These are phyloP conservation scores for Epichloe glyceriae DNA, from an alignment of 2,329 filamentous ascomycete genomes.

Conservation along the genomic window DNA sequence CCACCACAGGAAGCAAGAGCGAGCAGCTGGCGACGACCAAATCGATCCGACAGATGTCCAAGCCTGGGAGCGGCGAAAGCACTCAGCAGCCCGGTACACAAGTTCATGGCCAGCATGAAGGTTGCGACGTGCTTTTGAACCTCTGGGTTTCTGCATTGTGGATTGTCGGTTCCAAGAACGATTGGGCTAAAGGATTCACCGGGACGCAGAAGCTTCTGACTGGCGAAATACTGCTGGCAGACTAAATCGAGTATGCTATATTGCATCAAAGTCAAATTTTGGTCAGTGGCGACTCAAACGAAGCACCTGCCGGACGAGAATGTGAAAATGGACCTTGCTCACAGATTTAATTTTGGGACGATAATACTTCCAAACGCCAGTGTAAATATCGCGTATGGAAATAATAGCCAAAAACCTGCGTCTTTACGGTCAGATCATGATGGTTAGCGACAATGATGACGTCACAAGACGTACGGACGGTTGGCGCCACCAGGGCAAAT, in stretches of 20 bases:
- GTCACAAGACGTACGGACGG: constrained; percentile 40
- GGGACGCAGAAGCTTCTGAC: constrained; percentile 46
- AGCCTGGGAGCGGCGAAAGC: constrained; percentile 73
- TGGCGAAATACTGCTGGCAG: constrained; percentile 69
- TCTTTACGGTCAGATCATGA: constrained; percentile 10
- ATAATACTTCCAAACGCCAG: constrained; percentile 76
- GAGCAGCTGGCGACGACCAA: constrained; percentile 66
- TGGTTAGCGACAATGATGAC: neutral
- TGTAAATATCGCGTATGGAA: constrained; percentile 68
- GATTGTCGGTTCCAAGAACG: constrained; percentile 55
- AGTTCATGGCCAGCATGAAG: constrained; percentile 64
- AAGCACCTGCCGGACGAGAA: neutral
- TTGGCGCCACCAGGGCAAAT: constrained; percentile 46
- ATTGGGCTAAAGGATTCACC: constrained; percentile 33
- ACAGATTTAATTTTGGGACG: constrained; percentile 77
- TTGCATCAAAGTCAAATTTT: no score
- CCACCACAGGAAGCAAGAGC: constrained; percentile 62
- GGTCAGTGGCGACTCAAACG: neutral
- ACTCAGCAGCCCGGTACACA: constrained; percentile 64
- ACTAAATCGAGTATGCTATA: constrained; percentile 62
- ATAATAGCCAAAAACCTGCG: constrained; percentile 70
- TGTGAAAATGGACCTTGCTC: constrained; percentile 14
- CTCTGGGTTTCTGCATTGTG: constrained; percentile 66
- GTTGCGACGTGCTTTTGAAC: constrained; percentile 66
- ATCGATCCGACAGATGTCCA: constrained; percentile 74